Conservation (phyloP, 805 yeast genomes). For the Lipomyces chichibuensis region DNA sequence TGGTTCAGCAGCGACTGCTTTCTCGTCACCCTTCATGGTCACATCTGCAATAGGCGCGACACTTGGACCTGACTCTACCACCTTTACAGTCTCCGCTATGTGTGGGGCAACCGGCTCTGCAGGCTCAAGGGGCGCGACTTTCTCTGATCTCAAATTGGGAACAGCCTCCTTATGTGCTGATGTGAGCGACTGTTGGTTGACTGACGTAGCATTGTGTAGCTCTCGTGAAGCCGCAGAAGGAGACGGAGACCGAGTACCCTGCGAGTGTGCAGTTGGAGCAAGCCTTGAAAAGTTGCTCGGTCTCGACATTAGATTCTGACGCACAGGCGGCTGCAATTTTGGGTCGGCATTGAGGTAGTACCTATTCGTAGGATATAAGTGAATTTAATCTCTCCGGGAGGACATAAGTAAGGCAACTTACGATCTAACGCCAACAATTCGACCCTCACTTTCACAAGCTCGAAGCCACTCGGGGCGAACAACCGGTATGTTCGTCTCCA, state of each 20-base stretch:
- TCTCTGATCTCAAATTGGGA: background rate
- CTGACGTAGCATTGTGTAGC: background rate
- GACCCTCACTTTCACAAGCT: constrained; percentile 85
- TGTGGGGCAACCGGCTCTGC: constrained; percentile 1
- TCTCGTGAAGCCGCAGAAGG: background rate
- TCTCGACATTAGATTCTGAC: background rate
- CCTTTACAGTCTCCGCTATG: constrained; percentile 6
- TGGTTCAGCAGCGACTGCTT: background rate
- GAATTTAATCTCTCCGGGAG: background rate
- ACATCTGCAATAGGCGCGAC: background rate
- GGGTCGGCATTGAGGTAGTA: constrained; percentile 1
- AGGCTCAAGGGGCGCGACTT: background rate
- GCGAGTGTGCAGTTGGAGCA: background rate
- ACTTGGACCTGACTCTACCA: background rate
- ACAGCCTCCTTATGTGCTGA: background rate
- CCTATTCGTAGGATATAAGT: background rate
- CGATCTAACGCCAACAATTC: constrained; percentile 91
- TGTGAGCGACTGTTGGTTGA: background rate
- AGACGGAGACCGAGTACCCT: background rate
- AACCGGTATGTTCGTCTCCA: constrained; percentile 84
- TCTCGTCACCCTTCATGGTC: background rate
- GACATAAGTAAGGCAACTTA: constrained; percentile 45
- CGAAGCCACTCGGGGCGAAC: constrained; percentile 96
- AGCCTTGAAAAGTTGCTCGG: background rate
- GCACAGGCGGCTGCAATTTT: constrained; percentile 1